A percentile compares a stretch with the other conserved stretches of the same genome.
These are phyloP conservation scores for Stipa capillata DNA, from an alignment of 176 grass and related monocot species.

Conservation along the genomic window DNA sequence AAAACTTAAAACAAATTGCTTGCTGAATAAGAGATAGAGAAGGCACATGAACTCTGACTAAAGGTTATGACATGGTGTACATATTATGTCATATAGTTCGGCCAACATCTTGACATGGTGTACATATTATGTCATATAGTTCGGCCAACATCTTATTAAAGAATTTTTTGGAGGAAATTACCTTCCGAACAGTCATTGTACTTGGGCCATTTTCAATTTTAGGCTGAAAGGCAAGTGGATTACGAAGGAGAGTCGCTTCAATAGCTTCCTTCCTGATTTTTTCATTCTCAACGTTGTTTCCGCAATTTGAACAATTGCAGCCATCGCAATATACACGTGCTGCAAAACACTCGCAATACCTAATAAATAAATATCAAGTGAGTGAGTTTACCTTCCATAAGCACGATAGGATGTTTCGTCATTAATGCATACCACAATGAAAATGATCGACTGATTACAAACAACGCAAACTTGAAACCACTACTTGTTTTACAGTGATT, in stretches of 20 bases:
- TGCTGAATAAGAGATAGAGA: background rate
- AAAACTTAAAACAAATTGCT: background rate
- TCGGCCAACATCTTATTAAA: conserved; percentile 1
- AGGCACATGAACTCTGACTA: background rate
- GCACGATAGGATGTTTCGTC: background rate
- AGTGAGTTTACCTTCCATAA: conserved; percentile 15
- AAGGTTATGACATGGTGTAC: background rate
- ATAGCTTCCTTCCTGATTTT: conserved; percentile 42
- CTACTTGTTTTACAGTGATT: background rate
- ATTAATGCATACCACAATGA: background rate
- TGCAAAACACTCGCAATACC: conserved; percentile 79
- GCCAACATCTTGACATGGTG: background rate
- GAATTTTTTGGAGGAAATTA: conserved; percentile 8
- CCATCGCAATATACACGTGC: conserved; percentile 62
- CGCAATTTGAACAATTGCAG: conserved; percentile 58
- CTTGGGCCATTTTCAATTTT: conserved; percentile 61
- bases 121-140: too few relatives aligned
- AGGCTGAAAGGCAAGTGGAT: conserved; percentile 67
- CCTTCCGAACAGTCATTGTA: conserved; percentile 28
- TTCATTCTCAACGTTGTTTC: conserved; percentile 55
- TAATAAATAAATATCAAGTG: conserved; percentile 23
- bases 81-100: background rate
- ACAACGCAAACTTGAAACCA: background rate
- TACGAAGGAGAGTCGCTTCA: conserved; percentile 39
- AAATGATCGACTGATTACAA: conserved; percentile 1